Conservation (phyloP, 148 eudicot species). For the Camellia sinensis region DNA sequence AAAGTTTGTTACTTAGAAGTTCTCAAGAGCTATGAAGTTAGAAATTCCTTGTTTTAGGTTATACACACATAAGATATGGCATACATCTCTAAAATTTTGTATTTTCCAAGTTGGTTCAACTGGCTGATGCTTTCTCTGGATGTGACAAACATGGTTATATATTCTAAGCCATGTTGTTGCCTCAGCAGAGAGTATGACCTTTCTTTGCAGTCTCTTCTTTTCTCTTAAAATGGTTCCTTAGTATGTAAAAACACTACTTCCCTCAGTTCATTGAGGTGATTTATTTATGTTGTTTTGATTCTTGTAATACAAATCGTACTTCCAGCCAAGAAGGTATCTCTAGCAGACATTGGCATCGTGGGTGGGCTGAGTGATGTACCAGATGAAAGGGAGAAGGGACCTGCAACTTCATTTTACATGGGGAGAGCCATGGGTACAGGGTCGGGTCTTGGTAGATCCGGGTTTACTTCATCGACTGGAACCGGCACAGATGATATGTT, state of each 20-base stretch:
- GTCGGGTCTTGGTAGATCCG: conserved; percentile 47
- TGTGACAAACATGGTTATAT: too few species aligned
- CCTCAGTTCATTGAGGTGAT: background rate
- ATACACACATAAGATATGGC: background rate
- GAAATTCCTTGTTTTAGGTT: background rate
- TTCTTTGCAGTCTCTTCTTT: background rate
- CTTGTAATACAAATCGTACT: conserved; percentile 7
- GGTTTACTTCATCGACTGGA: conserved; percentile 39
- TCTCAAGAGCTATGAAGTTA: background rate
- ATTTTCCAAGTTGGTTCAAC: background rate
- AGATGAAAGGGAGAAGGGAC: conserved; percentile 67
- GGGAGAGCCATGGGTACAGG: conserved; percentile 80
- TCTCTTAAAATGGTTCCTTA: background rate
- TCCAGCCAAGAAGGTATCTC: conserved; percentile 91
- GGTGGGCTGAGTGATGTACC: conserved; percentile 65
- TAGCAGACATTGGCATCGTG: conserved; percentile 75
- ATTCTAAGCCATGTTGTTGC: too few species aligned
- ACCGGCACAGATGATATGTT: conserved; percentile 47
- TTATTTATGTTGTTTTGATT: background rate
- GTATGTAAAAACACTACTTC: background rate
- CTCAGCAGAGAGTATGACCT: background rate
- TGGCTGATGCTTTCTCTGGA: background rate
- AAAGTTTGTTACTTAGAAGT: background rate
- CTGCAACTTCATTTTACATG: conserved; percentile 56
- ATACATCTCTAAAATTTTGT: background rate